Evolutionary conservation across 306 rosid species (phyloP), one percentile per base, ranked within the genome.

Genomic region (peach (Prunus persica)): DNA sequence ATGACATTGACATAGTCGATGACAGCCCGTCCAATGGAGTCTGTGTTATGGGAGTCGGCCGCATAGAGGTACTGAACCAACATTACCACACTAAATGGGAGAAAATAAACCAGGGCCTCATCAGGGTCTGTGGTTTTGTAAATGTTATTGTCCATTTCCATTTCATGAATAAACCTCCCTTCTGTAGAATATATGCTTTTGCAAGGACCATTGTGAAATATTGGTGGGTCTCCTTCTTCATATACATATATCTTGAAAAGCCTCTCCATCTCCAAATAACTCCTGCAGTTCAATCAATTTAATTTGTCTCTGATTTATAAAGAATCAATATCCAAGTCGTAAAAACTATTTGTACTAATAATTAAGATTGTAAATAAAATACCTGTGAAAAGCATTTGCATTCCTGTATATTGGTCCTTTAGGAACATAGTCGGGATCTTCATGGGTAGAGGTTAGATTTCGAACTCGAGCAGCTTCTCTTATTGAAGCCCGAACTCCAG

Each of bases 321-420:
- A 38, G 43, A 38, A 38, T 38, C 2, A 38, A 0, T 38, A 7
- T 1, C 9, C 43, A 7, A 38, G 43, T 38, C 2, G 43, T 38
- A 38, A 56, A 56, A 52, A 52, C 57, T 15, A 52, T 7, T 55
- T 55, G 61, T 55, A n/a, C 60, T 50, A 50, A 49, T 14, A 50
- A 22, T 22, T n/a, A 20, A 0, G 11, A 11, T 57, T 22, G 24
- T n/a, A 28, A 11, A 16, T 16, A 38, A 52, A 11, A 28, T 80
- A 86, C 87, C 89, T 82, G 75, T 86, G 87, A 67, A 86, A 86
- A 58, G 81, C 84, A 61, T 86, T 86, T 58, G 87, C 80, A 38
- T 86, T 82, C 34, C 89, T 77, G 11, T 82, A 82, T 15, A 82
- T 74, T 41, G 83, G 89, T 24, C 89, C 85, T 15, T 16, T 68